Percentiles rank a stretch among this genome's conserved stretches.
Conservation (phyloP, 768 basidiomycete genomes). For the Candolleomyces efflorescens region DNA sequence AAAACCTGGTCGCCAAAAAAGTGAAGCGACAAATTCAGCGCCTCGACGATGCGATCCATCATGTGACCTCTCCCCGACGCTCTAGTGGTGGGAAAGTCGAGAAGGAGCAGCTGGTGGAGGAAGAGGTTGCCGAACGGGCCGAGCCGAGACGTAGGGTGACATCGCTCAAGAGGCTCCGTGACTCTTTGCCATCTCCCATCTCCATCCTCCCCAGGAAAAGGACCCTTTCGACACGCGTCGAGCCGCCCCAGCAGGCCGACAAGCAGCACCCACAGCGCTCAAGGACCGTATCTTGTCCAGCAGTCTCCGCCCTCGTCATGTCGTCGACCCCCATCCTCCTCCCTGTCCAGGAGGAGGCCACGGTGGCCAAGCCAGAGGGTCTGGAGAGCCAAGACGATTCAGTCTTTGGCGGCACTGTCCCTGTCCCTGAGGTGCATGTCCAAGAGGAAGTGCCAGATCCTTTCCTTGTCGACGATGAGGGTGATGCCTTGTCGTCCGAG, state of each 20-base stretch:
- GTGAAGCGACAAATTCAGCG: slow-evolving; percentile 28
- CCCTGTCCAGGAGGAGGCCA: not conserved
- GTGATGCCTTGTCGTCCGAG: slow-evolving; percentile 38
- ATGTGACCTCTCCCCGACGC: slow-evolving; percentile 22
- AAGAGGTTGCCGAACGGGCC: not conserved
- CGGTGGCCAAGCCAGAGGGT: not conserved
- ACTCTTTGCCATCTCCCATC: not conserved
- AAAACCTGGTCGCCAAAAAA: slow-evolving; percentile 23
- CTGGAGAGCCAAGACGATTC: not conserved
- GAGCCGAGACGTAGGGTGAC: not conserved
- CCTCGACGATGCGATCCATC: slow-evolving; percentile 29
- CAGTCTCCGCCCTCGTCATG: too few relatives aligned
- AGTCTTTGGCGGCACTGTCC: not conserved
- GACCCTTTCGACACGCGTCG: not conserved
- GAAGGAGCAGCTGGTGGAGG: too few relatives aligned
- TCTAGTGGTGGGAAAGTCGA: too few relatives aligned
- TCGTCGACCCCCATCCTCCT: not conserved
- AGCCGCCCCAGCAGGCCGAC: not conserved
- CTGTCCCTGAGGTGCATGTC: slow-evolving; percentile 19
- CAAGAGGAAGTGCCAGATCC: slow-evolving; percentile 56
- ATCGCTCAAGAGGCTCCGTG: not conserved
- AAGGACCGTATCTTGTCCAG: slow-evolving; percentile 1
- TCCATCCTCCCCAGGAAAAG: not conserved
- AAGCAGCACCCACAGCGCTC: not conserved
- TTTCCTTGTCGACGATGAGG: slow-evolving; percentile 57